A percentile compares a stretch with the other conserved stretches of the same genome.
Evolutionary conservation across 257 asterid genomes (phyloP).

Genomic region (Osmanthus fragrans): DNA sequence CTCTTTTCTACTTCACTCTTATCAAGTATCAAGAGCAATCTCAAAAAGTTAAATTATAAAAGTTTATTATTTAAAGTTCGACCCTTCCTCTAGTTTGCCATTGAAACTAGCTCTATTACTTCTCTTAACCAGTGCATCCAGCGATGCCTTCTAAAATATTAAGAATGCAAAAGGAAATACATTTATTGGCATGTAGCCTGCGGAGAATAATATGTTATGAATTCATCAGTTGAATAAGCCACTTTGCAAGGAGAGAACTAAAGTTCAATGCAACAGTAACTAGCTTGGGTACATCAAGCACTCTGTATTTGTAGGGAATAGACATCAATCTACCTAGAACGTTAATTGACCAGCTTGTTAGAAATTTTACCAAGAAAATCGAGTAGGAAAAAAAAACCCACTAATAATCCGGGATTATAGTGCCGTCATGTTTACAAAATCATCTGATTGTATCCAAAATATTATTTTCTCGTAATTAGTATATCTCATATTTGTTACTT

Average conservation of each 20-base stretch:
- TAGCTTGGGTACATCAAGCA: constrained; percentile 1
- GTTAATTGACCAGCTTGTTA: neutral
- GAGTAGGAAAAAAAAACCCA: too few relatives aligned
- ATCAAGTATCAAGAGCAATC: neutral
- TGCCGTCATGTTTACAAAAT: too few relatives aligned
- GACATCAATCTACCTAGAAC: neutral
- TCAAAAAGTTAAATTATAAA: neutral
- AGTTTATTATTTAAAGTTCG: neutral
- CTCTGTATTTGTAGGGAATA: neutral
- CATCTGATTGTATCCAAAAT: too few relatives aligned
- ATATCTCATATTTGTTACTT: too few relatives aligned
- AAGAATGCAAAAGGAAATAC: neutral
- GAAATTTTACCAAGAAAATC: too few relatives aligned
- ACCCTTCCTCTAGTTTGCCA: neutral
- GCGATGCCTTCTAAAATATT: neutral
- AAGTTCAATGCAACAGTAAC: constrained; percentile 6
- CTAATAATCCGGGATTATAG: too few relatives aligned
- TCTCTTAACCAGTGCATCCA: neutral
- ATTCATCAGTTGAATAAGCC: too few relatives aligned
- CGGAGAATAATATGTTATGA: too few relatives aligned
- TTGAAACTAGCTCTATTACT: neutral
- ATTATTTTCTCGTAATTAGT: too few relatives aligned
- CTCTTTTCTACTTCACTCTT: neutral
- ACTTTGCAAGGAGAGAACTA: too few relatives aligned
- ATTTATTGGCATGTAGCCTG: neutral